These are phyloP conservation scores for Craterostigma plantagineum DNA, from an alignment of 257 asterid species.

Conservation along the genomic window DNA sequence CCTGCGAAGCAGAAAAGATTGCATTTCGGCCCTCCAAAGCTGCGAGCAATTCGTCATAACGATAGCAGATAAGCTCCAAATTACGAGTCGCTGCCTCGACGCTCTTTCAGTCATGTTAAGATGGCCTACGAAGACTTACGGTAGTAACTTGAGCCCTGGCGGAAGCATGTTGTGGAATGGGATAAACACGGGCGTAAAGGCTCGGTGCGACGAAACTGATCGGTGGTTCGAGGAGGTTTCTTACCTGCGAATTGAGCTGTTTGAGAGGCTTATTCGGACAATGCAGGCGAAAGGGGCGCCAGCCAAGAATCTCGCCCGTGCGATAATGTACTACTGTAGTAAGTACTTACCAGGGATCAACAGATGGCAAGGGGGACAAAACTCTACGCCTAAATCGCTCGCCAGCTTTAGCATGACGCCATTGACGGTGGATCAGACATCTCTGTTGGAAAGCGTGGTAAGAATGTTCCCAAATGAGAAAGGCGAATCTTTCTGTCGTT, in stretches of 20 bases:
- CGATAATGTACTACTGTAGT: slow-evolving; percentile 39
- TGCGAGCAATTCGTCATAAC: slow-evolving; percentile 51
- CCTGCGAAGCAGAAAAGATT: slow-evolving; percentile 60
- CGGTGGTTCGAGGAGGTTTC: slow-evolving; percentile 65
- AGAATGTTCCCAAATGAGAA: slow-evolving; percentile 35
- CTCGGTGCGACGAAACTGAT: slow-evolving; percentile 32
- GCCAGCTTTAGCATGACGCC: slow-evolving; percentile 53
- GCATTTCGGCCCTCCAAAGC: slow-evolving; percentile 78
- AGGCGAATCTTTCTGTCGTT: slow-evolving; percentile 43
- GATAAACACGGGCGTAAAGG: slow-evolving; percentile 45
- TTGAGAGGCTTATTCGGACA: slow-evolving; percentile 28
- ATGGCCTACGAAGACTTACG: slow-evolving; percentile 47
- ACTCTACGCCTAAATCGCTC: slow-evolving; percentile 22
- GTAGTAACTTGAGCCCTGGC: slow-evolving; percentile 49
- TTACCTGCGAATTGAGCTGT: slow-evolving; percentile 33
- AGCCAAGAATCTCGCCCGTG: slow-evolving; percentile 30
- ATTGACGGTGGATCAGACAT: slow-evolving; percentile 34
- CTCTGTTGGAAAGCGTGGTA: slow-evolving; percentile 34
- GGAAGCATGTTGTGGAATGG: slow-evolving; percentile 64
- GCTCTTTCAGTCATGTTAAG: slow-evolving; percentile 29
- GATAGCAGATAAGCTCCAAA: slow-evolving; percentile 44
- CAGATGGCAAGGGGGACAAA: slow-evolving; percentile 52
- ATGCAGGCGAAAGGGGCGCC: slow-evolving; percentile 44
- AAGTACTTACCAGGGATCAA: slow-evolving; percentile 58
- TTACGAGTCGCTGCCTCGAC: slow-evolving; percentile 27